phyloP scores from a whole-genome alignment of 345 rosid species.

The Schrenkiella parvula region DNA sequence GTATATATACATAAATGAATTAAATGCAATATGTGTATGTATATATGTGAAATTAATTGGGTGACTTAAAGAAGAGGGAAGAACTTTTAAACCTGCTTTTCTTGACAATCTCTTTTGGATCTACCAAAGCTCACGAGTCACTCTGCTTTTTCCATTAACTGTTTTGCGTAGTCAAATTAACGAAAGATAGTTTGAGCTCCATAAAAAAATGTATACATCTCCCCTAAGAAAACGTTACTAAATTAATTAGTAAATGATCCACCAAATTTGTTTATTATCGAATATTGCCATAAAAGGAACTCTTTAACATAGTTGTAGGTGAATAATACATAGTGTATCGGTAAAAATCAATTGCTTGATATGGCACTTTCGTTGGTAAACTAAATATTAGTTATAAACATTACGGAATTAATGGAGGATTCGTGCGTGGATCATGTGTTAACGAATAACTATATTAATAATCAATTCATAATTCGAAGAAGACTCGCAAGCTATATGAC shows the following conservation, averaged over 20 bases:
- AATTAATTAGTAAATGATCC: constrained; percentile 2
- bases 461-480: not conserved
- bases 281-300: not conserved
- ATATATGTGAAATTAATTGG: constrained; percentile 27
- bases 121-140: constrained; percentile 36
- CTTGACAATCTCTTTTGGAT: constrained; percentile 30
- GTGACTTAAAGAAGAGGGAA: constrained; percentile 39
- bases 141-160: constrained; percentile 27
- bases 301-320: not conserved
- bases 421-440: not conserved
- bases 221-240: constrained; percentile 4
- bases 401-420: not conserved
- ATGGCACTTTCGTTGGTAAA: constrained; percentile 11
- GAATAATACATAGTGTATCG: not conserved
- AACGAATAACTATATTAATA: not conserved
- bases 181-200: constrained; percentile 9
- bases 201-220: not conserved
- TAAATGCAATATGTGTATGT: constrained; percentile 27
- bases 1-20: constrained; percentile 32
- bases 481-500: not conserved
- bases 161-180: constrained; percentile 13
- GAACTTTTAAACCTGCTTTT: constrained; percentile 26
- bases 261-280: not conserved
- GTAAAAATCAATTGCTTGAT: not conserved
- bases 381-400: not conserved